phyloP scores from a whole-genome alignment of 495 filamentous ascomycete genomes.

The Immersiella caudata region DNA sequence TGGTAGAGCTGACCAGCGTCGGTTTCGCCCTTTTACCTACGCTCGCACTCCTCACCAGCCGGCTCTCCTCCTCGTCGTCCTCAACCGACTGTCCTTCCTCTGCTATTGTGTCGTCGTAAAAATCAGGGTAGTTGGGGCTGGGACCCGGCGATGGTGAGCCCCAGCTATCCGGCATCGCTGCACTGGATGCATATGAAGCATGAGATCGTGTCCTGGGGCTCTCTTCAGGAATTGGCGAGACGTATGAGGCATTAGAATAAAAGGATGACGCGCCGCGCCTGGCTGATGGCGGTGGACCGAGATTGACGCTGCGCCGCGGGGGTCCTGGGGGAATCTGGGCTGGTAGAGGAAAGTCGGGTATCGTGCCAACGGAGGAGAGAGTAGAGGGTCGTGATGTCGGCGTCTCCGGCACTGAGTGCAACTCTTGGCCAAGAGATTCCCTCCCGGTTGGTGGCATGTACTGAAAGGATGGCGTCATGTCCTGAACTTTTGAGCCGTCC shows the following conservation, averaged over 20 bases:
- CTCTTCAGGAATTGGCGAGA: constrained; percentile 90
- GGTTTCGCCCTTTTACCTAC: constrained; percentile 74
- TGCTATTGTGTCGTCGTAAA: constrained; percentile 50
- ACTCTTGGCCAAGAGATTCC: constrained; percentile 34
- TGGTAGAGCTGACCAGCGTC: constrained; percentile 63
- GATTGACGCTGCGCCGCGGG: constrained; percentile 57
- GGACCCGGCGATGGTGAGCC: constrained; percentile 45
- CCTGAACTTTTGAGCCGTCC: constrained; percentile 53
- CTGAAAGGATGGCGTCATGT: constrained; percentile 55
- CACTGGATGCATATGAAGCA: constrained; percentile 80
- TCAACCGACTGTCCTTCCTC: constrained; percentile 52
- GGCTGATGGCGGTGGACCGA: constrained; percentile 68
- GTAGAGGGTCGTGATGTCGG: constrained; percentile 53
- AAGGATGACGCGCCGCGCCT: constrained; percentile 72
- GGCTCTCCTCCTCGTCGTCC: constrained; percentile 62
- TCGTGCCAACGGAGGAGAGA: constrained; percentile 59
- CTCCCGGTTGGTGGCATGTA: constrained; percentile 46
- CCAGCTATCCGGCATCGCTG: constrained; percentile 75
- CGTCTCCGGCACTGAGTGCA: constrained; percentile 41
- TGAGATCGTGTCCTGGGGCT: constrained; percentile 61
- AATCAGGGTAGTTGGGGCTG: constrained; percentile 50
- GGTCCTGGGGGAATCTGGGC: constrained; percentile 41
- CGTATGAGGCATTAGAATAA: constrained; percentile 72
- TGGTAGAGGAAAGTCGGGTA: constrained; percentile 64
- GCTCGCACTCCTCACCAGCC: constrained; percentile 77